Base-by-base conservation (phyloP, 2,329 filamentous ascomycete genomes). In the Nemania abortiva region DNA sequence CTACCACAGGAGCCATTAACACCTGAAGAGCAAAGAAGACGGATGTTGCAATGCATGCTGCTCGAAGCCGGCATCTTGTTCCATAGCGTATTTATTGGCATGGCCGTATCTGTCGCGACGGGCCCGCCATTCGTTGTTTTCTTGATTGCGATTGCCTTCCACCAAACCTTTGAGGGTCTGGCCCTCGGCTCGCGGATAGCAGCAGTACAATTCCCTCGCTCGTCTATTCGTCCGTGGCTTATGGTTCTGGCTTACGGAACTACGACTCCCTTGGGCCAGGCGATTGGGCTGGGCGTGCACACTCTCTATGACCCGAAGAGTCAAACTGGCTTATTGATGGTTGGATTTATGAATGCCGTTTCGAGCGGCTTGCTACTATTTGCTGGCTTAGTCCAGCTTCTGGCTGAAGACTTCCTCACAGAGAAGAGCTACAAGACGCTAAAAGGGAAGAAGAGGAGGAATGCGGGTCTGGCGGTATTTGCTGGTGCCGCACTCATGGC, bases 91-190 rank as follows among this genome's bases (percentile, higher is more conserved):
- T 96, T 96, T 76, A 95, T 96, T 74, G 93, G 93, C 70, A 95
- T 95, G 92, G 92, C 93, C 3, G 86, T 96, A 34, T 94, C 91
- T 0, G 93, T 96, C 0, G 90, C 93, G 0, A 94, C 92, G 0
- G 92, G 92, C 0, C 91, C 92, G 0, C 89, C 91, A 0, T 96
- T 96, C 77, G 84, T 93, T 50, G 91, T 95, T 13, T 92, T 96
- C 71, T 84, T 96, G 0, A 85, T 95, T 34, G 93, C 93, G 58
- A 94, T 96, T 70, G 89, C 88, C 72, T 95, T 95, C 80, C 93
- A 96, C 77, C 92, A 97, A 82, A 94, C 92, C 0, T 97, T 97
- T 72, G 94, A 97, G 82, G 94, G 94, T 1, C 89, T 97, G 15
- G 94, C 94, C 0, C 87, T 97, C 4, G 94, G 94, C 6, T 92